Percentiles rank a stretch among this genome's conserved stretches.
Evolutionary conservation across 1,284 basidiomycete species (phyloP).

Genomic region (Boletus chippewaensis): DNA sequence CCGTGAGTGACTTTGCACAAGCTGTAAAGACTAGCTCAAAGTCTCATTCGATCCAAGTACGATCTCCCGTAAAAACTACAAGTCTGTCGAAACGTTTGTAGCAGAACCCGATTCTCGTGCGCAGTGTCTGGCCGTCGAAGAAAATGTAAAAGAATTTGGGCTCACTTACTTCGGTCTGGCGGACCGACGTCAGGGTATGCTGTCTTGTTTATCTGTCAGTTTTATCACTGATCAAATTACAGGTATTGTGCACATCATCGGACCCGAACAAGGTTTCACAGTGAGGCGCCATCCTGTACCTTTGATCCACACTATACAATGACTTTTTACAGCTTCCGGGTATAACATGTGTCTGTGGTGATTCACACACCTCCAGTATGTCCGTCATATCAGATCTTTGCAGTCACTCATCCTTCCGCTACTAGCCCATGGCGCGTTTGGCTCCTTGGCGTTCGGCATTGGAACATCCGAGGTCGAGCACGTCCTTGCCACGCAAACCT

Average conservation of each 20-base stretch:
- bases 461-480: slow-evolving; percentile 97
- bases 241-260: slow-evolving; percentile 96
- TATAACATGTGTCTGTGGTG: slow-evolving; percentile 93
- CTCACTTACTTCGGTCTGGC: slow-evolving; percentile 93
- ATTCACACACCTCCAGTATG: slow-evolving; percentile 89
- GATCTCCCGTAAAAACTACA: slow-evolving; percentile 79
- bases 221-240: slow-evolving; percentile 8
- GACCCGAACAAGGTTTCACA: slow-evolving; percentile 95
- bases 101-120: slow-evolving; percentile 84
- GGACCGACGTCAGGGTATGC: slow-evolving; percentile 78
- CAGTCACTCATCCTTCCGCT: slow-evolving; percentile 3
- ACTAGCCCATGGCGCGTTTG: slow-evolving; percentile 90
- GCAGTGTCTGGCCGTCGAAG: slow-evolving; percentile 88
- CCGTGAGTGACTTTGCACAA: slow-evolving; percentile 59
- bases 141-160: slow-evolving; percentile 93
- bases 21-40: slow-evolving; percentile 6
- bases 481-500: slow-evolving; percentile 92
- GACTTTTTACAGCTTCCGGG: slow-evolving; percentile 67
- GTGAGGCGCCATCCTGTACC: slow-evolving; percentile 34
- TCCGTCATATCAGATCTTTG: slow-evolving; percentile 7
- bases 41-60: slow-evolving; percentile 49
- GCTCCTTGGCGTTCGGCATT: slow-evolving; percentile 93
- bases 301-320: neutral
- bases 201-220: neutral
- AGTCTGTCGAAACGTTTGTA: slow-evolving; percentile 73